These are phyloP conservation scores for Gynandropsis gynandra DNA, from an alignment of 345 rosid genomes.

Conservation along the genomic window DNA sequence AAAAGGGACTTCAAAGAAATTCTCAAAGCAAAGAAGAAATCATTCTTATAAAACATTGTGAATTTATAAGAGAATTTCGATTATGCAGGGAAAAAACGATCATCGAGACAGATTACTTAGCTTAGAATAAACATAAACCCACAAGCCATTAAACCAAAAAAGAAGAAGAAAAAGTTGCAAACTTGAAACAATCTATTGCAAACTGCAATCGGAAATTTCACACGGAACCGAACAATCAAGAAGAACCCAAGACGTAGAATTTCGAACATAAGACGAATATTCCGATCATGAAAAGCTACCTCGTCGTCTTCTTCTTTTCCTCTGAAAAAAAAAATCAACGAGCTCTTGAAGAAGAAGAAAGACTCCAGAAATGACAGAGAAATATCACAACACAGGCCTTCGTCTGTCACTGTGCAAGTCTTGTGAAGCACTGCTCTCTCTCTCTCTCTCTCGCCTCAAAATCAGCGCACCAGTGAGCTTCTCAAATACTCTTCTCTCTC, in stretches of 20 bases:
- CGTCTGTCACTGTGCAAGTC: constrained; percentile 25
- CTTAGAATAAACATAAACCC: background rate
- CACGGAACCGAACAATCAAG: background rate
- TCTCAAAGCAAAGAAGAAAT: constrained; percentile 3
- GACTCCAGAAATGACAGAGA: constrained; percentile 17
- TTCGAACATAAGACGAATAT: constrained; percentile 4
- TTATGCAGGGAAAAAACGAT: background rate
- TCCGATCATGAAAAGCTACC: constrained; percentile 10
- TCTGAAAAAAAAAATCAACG: background rate
- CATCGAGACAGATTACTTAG: constrained; percentile 11
- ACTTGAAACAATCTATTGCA: background rate
- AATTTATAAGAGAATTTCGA: too few species aligned
- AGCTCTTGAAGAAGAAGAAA: constrained; percentile 9
- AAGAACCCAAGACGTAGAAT: background rate
- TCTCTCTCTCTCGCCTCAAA: constrained; percentile 31
- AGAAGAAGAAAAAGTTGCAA: background rate
- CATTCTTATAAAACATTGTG: background rate
- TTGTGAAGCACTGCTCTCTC: constrained; percentile 28
- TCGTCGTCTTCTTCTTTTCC: constrained; percentile 10
- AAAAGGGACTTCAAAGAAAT: background rate
- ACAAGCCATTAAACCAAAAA: background rate
- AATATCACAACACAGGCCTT: constrained; percentile 10
- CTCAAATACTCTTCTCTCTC: constrained; percentile 4
- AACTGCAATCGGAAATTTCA: constrained; percentile 2
- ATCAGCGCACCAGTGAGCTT: constrained; percentile 30